Evolutionary conservation across 768 basidiomycete species (phyloP).

Genomic region (Sporobolomyces pararoseus): DNA sequence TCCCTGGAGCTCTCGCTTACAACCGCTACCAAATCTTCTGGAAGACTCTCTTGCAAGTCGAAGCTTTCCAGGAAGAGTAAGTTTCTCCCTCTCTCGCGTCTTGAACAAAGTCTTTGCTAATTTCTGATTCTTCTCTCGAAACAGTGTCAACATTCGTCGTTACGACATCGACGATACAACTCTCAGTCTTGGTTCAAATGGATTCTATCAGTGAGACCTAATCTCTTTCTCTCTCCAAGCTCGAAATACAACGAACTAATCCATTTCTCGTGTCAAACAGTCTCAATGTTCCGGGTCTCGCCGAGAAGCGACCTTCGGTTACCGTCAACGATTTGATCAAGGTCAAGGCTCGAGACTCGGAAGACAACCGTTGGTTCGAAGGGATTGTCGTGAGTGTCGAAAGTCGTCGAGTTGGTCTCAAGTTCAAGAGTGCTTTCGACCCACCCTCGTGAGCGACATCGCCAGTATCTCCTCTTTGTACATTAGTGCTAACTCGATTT

Average conservation of each 20-base stretch:
- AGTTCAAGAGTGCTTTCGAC: slow-evolving; percentile 11
- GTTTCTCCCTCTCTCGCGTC: background rate
- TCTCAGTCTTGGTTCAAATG: background rate
- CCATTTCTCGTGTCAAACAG: background rate
- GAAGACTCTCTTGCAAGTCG: background rate
- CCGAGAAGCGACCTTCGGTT: slow-evolving; percentile 28
- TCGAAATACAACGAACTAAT: no score
- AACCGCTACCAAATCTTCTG: no score
- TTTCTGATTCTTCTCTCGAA: no score
- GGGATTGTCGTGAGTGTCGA: slow-evolving; percentile 12
- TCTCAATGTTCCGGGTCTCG: slow-evolving; percentile 18
- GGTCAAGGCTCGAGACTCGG: background rate
- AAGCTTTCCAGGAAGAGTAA: background rate
- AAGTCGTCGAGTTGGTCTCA: background rate
- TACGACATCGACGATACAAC: slow-evolving; percentile 5
- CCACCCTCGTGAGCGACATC: background rate
- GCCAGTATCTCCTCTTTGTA: background rate
- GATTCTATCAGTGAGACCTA: background rate
- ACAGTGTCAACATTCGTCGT: background rate
- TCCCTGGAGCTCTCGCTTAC: no score
- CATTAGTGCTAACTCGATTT: background rate
- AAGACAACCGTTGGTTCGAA: slow-evolving; percentile 17
- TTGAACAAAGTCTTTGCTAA: no score
- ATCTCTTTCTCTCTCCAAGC: background rate
- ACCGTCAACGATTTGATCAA: slow-evolving; percentile 4